Evolutionary conservation across 768 basidiomycete species (phyloP), one percentile per base, ranked within the genome.

Genomic region (Cystoderma amianthinum): DNA sequence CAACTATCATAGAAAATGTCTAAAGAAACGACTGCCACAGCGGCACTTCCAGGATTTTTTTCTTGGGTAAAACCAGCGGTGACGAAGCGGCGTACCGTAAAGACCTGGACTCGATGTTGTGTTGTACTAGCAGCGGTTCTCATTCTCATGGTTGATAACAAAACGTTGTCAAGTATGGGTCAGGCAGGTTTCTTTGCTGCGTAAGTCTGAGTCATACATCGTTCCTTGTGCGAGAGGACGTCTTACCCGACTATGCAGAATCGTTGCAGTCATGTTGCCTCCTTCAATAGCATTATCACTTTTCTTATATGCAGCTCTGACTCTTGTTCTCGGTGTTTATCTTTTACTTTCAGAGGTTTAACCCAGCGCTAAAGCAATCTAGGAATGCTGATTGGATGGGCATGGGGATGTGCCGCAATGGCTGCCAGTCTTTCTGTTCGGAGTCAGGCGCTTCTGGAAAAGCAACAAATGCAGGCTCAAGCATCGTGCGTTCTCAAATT

Each of bases 341-440:
- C 15, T 33, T 11, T 15, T 17, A 17, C 30, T 3, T 17, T 12
- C 17, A 0, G n/a, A 1, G 25, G 2, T 32, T 5, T 4, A 15
- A 18, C 36, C n/a, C 7, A 15, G 34, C 7, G 4, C 12, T 25
- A 35, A 11, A 22, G 22, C 36, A 17, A 28, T 11, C 13, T 21
- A 63, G 67, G 69, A 0, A 67, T 72, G 65, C 46, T 67, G 15
- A 32, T 69, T 19, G 70, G 70, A 13, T 72, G 71, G 71, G 71
- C 67, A 15, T 69, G 68, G 63, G 68, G 66, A 18, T 58, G 49
- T 36, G 70, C 65, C 11, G 62, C 63, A 0, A 73, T 70, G 67
- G 68, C 62, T 3, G 60, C 69, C 6, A 65, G 59, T 3, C 48
- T 63, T 17, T 51, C 62, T 36, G 66, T 57, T 1, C 57, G 68